These are phyloP conservation scores for Rhodotorula sp. DNA, from an alignment of 1,284 basidiomycete species.

Conservation along the genomic window DNA sequence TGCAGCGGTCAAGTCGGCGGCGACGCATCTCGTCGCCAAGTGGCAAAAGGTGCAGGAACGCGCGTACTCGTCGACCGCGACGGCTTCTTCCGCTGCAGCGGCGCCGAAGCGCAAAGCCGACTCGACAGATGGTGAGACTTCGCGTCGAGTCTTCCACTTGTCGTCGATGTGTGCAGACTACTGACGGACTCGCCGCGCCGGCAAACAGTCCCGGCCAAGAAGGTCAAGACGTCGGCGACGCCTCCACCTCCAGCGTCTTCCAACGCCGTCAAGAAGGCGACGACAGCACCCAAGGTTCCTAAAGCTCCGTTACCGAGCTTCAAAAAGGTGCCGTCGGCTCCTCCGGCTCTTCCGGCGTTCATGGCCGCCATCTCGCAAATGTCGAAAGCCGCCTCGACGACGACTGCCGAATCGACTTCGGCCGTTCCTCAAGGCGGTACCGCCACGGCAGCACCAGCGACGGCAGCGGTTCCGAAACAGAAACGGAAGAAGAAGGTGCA, in stretches of 20 bases:
- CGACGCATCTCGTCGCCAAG: conserved; percentile 14
- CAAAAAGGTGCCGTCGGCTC: not conserved
- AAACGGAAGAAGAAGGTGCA: conserved; percentile 24
- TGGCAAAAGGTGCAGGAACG: conserved; percentile 18
- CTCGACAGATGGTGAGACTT: conserved; percentile 5
- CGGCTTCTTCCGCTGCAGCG: not conserved
- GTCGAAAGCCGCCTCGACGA: not conserved
- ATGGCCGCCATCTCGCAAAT: not conserved
- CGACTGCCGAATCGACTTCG: not conserved
- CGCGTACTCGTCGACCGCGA: not conserved
- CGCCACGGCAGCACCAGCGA: too few relatives aligned
- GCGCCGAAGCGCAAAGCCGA: conserved; percentile 19
- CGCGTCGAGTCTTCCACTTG: too few relatives aligned
- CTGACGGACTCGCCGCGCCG: not conserved
- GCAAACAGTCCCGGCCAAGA: conserved; percentile 21
- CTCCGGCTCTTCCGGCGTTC: not conserved
- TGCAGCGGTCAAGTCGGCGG: conserved; percentile 11
- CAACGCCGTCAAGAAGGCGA: not conserved
- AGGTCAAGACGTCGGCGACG: conserved; percentile 17
- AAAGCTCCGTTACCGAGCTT: not conserved
- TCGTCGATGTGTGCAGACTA: too few relatives aligned
- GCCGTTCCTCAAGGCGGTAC: too few relatives aligned
- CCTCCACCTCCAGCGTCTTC: not conserved
- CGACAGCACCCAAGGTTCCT: not conserved
- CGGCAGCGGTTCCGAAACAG: not conserved